Evolutionary conservation across 2,329 filamentous ascomycete genomes (phyloP), one percentile per base, ranked within the genome.

Genomic region (Diaporthe sp.): DNA sequence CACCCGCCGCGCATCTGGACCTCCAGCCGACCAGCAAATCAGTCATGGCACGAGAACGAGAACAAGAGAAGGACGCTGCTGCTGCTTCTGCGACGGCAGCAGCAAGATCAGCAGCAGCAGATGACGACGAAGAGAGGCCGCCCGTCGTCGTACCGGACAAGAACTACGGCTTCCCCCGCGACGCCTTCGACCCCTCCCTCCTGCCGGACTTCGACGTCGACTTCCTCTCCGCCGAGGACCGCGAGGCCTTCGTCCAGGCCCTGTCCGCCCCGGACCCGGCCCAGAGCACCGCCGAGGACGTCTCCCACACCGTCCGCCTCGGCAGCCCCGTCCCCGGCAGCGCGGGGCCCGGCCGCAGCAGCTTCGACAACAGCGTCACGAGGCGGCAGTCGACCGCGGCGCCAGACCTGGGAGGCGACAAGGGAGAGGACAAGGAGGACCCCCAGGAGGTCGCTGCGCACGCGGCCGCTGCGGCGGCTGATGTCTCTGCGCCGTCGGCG

Each of bases 201-300:
- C 88, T 98, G 28, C 96, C 95, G n/a, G 95, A 98, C 83, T 91
- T 88, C 83, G 90, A 96, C 82, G 89, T 89, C 80, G 92, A 97
- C 73, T 98, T 98, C 82, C 87, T 97, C 78, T 84, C 89, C 58
- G 87, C 92, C 54, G 91, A 91, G 75, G 93, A 97, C 80, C 87
- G 98, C 42, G 87, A 90, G 50, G 92, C 93, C 72, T 98, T 98
- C 82, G 92, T 93, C 76, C 91, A 90, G 75, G 96, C 96, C 10
- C 89, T 98, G 12, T 90, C 91, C n/a, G 94, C 94, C 1, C 95
- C 96, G 0, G 95, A 97, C 76, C 90, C 91, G 1, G 88, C 92
- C 54, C 92, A 93, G 47, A 92, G 89, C 17, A 87, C 90, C 66
- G 85, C 90, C 66, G 85, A 89, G 66, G 92, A 93, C 61, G 86